These are phyloP conservation scores for Starmerella bacillaris DNA, from an alignment of 805 yeast genomes.

Conservation along the genomic window DNA sequence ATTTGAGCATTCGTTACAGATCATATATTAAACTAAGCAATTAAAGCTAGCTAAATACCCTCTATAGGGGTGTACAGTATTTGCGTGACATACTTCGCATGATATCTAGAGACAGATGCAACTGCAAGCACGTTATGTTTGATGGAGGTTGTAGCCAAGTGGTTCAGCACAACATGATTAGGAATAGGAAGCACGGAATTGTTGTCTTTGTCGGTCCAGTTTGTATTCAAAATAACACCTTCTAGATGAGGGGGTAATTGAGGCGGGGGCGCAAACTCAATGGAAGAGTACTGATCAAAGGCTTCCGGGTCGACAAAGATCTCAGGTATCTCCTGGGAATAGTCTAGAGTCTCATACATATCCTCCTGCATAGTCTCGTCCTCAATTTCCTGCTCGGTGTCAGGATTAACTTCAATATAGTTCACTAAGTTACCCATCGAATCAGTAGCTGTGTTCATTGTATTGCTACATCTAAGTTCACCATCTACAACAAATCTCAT, in stretches of 20 bases:
- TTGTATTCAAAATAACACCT: conserved; percentile 65
- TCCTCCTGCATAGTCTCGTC: conserved; percentile 8
- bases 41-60: conserved; percentile 9
- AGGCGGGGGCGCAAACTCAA: conserved; percentile 62
- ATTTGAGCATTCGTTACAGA: too few relatives aligned
- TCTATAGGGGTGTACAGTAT: conserved; percentile 77
- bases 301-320: conserved; percentile 30
- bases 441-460: conserved; percentile 90
- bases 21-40: too few relatives aligned
- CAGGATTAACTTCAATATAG: conserved; percentile 33
- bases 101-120: conserved; percentile 76
- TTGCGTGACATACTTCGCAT: conserved; percentile 84
- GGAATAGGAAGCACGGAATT: conserved; percentile 85
- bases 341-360: conserved; percentile 32
- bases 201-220: conserved; percentile 61
- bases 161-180: conserved; percentile 84
- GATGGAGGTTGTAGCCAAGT: conserved; percentile 86
- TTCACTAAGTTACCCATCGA: conserved; percentile 92
- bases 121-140: conserved; percentile 88
- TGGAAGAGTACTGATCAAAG: conserved; percentile 24
- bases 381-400: conserved; percentile 4
- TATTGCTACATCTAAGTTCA: conserved; percentile 74
- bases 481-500: conserved; percentile 88
- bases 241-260: conserved; percentile 94
- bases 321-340: conserved; percentile 27